These are phyloP conservation scores for Phaffomyces opuntiae DNA, from an alignment of 805 yeast species.

Conservation along the genomic window DNA sequence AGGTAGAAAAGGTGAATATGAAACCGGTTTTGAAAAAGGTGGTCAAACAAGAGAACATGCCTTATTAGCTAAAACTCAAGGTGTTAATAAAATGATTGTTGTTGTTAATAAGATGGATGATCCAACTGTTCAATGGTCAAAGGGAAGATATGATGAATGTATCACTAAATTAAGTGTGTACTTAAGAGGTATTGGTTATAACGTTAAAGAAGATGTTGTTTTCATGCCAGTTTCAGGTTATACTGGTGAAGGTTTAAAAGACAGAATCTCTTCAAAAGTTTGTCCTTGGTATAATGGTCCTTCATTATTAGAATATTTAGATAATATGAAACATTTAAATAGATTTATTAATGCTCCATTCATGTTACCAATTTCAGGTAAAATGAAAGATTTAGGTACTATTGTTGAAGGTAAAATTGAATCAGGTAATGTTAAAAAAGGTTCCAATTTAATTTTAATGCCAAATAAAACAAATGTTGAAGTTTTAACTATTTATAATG, in stretches of 20 bases:
- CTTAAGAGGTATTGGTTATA: slow-evolving; percentile 86
- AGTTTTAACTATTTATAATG: slow-evolving; percentile 82
- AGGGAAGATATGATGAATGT: slow-evolving; percentile 95
- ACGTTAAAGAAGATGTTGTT: slow-evolving; percentile 70
- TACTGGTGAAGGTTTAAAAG: slow-evolving; percentile 96
- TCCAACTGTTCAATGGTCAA: slow-evolving; percentile 92
- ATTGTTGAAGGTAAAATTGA: slow-evolving; percentile 98
- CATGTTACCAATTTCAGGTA: slow-evolving; percentile 92
- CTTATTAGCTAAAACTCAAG: slow-evolving; percentile 93
- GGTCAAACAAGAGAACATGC: slow-evolving; percentile 99
- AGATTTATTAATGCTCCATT: slow-evolving; percentile 92
- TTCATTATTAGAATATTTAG: slow-evolving; percentile 82
- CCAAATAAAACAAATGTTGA: slow-evolving; percentile 84
- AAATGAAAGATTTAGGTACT: slow-evolving; percentile 95
- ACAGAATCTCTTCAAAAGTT: slow-evolving; percentile 57
- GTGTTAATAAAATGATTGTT: slow-evolving; percentile 88
- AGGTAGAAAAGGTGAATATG: slow-evolving; percentile 99
- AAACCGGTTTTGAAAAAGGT: slow-evolving; percentile 98
- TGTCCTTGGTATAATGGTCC: slow-evolving; percentile 97
- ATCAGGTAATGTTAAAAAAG: slow-evolving; percentile 86
- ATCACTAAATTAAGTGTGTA: slow-evolving; percentile 69
- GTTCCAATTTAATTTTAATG: slow-evolving; percentile 73
- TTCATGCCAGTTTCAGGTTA: slow-evolving; percentile 98
- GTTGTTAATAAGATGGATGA: slow-evolving; percentile 99
- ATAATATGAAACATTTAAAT: slow-evolving; percentile 69